Percentiles rank a stretch among this genome's conserved stretches.
Conservation (phyloP, 2,329 filamentous ascomycete species). For the Ascomycota sp. region DNA sequence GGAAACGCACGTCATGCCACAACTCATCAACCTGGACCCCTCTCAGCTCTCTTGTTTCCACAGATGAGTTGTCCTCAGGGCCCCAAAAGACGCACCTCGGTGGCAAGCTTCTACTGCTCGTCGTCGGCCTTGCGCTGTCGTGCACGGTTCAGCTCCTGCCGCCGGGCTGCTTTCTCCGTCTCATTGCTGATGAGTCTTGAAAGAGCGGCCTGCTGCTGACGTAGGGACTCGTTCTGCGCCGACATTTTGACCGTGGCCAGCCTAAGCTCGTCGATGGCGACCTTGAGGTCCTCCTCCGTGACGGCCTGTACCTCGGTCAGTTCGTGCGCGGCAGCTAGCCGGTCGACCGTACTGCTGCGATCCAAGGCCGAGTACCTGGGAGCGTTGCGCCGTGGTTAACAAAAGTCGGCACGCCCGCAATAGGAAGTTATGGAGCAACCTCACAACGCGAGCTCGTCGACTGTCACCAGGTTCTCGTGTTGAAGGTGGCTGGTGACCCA, state of each 20-base stretch:
- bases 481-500: slow-evolving; percentile 30
- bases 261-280: slow-evolving; percentile 42
- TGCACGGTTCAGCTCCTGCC: slow-evolving; percentile 10
- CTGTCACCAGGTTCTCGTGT: slow-evolving; percentile 29
- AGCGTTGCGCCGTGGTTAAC: too few relatives aligned
- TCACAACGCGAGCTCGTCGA: slow-evolving; percentile 33
- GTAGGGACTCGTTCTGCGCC: slow-evolving; percentile 40
- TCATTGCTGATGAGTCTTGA: slow-evolving; percentile 24
- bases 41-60: too few relatives aligned
- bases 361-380: slow-evolving; percentile 29
- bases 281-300: slow-evolving; percentile 36
- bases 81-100: slow-evolving; percentile 13
- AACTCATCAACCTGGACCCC: slow-evolving; percentile 25
- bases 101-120: slow-evolving; percentile 19
- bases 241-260: slow-evolving; percentile 43
- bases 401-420: too few relatives aligned
- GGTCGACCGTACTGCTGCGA: slow-evolving; percentile 25
- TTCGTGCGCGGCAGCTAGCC: slow-evolving; percentile 22
- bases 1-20: slow-evolving; percentile 23
- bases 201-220: slow-evolving; percentile 40
- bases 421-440: too few relatives aligned
- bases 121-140: slow-evolving; percentile 12
- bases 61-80: background rate
- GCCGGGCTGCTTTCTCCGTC: slow-evolving; percentile 9
- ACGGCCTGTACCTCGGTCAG: slow-evolving; percentile 28